phyloP scores from a whole-genome alignment of 2,329 filamentous ascomycete species.

The Colletotrichum costaricense region DNA sequence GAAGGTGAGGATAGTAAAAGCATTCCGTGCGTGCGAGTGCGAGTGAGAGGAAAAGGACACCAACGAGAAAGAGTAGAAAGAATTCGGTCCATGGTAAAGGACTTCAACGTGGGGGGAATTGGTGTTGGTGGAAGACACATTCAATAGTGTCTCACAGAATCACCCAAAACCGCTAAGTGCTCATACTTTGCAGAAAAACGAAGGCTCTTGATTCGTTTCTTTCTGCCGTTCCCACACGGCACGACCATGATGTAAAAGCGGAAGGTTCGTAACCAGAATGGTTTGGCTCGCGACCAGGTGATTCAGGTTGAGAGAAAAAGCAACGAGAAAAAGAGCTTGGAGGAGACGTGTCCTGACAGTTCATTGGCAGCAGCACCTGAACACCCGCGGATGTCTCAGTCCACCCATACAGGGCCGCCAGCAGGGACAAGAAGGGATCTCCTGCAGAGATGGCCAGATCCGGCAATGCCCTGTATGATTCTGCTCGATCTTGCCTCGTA shows the following conservation, averaged over 20 bases:
- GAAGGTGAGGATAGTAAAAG: not conserved
- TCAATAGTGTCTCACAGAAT: conserved; percentile 17
- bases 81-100: not conserved
- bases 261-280: not conserved
- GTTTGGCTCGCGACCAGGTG: conserved; percentile 5
- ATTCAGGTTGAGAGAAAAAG: conserved; percentile 24
- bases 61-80: not conserved
- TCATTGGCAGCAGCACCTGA: conserved; percentile 5
- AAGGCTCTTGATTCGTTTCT: conserved; percentile 16
- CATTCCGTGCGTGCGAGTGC: not conserved
- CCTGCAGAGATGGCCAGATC: not conserved
- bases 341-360: conserved; percentile 25
- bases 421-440: not conserved
- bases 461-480: conserved; percentile 19
- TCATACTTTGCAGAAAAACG: not conserved
- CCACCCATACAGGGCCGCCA: not conserved
- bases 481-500: not conserved
- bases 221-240: conserved; percentile 9
- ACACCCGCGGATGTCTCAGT: conserved; percentile 8
- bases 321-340: conserved; percentile 18
- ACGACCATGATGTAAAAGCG: not conserved
- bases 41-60: conserved; percentile 1
- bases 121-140: not conserved
- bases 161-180: conserved; percentile 4
- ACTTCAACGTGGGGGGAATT: conserved; percentile 4